Base-by-base conservation (phyloP, 2,329 filamentous ascomycete species). In the Xylariales sp. region DNA sequence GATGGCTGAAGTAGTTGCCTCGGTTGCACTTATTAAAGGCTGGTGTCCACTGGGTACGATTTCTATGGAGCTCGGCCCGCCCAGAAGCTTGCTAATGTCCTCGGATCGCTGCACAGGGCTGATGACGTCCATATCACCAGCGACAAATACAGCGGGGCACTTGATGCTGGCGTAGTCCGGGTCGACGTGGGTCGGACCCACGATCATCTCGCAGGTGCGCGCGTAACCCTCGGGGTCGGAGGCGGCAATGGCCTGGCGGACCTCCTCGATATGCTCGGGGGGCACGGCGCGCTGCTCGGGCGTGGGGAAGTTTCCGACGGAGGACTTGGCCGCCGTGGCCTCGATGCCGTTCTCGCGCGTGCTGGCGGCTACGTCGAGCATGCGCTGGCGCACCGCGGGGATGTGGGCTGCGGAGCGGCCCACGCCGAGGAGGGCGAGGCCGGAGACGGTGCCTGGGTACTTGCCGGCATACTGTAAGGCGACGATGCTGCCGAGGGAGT, bases 401-500 rank as follows among this genome's bases (percentile, higher is more conserved):
- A 60, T 57, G 34, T 54, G 47, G 11, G 44, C 47, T 5, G 52
- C 50, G 2, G 56, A 56, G 20, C 57, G 52, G 14, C 59, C 57
- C 5, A 53, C 29, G 5, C 59, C 59, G 15, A 63, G 51, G 12
- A 61, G 50, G 7, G 52, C 44, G 29, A 62, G 52, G n/a, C 53
- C 47, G 11, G 48, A 53, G 19, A 54, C 45, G 13, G 42, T 35
- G 11, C 44, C 38, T 20, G 57, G 49, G 40, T 56, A 35, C 21
- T 40, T 28, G n/a, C 56, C 49, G n/a, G 57, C 56, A 41, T 59
- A 60, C 21, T 63, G 59, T 35, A 63, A 49, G n/a, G 53, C 51
- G 40, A 63, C 47, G 21, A 61, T 56, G 35, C 48, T 54, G 13
- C 59, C 60, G 33, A 63, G 51, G 13, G 58, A 62, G 45, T 63